These are phyloP conservation scores for Seiridium unicorne DNA, from an alignment of 2,329 filamentous ascomycete genomes.

Conservation along the genomic window DNA sequence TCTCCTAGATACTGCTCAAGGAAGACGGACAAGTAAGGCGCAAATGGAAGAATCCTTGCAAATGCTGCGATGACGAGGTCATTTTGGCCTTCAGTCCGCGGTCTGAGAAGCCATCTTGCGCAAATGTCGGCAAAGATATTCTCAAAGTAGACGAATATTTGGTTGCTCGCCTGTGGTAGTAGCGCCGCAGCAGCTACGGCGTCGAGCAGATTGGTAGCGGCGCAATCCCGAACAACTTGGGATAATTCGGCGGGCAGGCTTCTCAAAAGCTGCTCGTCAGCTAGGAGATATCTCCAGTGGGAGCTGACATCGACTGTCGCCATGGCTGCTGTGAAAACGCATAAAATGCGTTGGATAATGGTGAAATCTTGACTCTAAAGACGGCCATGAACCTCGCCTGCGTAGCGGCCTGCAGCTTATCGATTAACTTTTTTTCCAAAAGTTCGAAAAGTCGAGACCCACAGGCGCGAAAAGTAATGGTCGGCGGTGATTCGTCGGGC, in stretches of 20 bases:
- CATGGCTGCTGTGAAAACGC: conserved; percentile 37
- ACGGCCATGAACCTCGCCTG: background rate
- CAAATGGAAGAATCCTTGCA: conserved; percentile 77
- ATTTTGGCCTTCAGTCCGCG: conserved; percentile 34
- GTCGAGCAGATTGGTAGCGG: conserved; percentile 67
- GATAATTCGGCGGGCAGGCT: conserved; percentile 70
- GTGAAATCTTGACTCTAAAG: background rate
- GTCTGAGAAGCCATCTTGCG: conserved; percentile 69
- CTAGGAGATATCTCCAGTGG: conserved; percentile 55
- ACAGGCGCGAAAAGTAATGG: background rate
- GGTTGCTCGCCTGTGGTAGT: conserved; percentile 66
- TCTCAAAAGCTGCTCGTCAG: conserved; percentile 50
- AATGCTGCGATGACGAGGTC: conserved; percentile 65
- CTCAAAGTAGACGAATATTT: conserved; percentile 73
- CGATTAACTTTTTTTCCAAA: conserved; percentile 3
- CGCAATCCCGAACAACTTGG: conserved; percentile 62
- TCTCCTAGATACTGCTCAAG: conserved; percentile 48
- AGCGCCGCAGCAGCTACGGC: conserved; percentile 69
- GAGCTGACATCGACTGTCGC: conserved; percentile 52
- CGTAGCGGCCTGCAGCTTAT: conserved; percentile 2
- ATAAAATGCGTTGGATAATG: background rate
- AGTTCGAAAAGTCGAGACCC: background rate
- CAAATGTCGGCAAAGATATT: conserved; percentile 77
- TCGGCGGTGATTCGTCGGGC: conserved; percentile 3
- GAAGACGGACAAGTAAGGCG: conserved; percentile 75